Conservation (phyloP, 352 stramenopile genomes). For the Phytopythium vexans region DNA sequence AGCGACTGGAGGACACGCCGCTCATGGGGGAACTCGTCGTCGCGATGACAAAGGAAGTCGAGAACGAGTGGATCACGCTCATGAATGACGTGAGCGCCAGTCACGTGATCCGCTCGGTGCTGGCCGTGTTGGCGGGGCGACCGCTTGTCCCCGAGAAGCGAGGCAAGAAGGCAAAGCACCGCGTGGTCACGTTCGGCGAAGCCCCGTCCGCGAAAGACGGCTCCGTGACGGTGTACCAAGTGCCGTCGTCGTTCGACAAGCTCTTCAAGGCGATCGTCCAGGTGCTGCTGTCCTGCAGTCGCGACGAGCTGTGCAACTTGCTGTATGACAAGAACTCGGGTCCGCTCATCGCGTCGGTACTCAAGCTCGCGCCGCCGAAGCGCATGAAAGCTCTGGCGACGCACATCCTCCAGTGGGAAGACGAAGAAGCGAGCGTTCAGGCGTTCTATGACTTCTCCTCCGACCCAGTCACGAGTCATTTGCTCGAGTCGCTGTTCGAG, state of each 20-base stretch:
- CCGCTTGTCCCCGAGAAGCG: slow-evolving; percentile 71
- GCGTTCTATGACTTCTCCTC: slow-evolving; percentile 68
- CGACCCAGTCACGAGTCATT: slow-evolving; percentile 74
- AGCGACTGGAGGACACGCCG: slow-evolving; percentile 58
- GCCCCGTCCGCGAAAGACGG: slow-evolving; percentile 31
- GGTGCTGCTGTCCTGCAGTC: slow-evolving; percentile 36
- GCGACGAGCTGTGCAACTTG: slow-evolving; percentile 49
- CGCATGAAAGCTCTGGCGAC: slow-evolving; percentile 48
- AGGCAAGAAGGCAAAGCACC: slow-evolving; percentile 81
- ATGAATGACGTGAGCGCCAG: slow-evolving; percentile 87
- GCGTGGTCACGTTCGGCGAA: slow-evolving; percentile 58
- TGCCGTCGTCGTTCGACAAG: slow-evolving; percentile 53
- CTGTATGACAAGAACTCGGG: slow-evolving; percentile 77
- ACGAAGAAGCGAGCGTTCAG: slow-evolving; percentile 42
- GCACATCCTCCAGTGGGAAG: slow-evolving; percentile 70
- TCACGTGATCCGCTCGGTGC: slow-evolving; percentile 73
- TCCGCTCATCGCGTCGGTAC: slow-evolving; percentile 55
- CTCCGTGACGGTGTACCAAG: slow-evolving; percentile 28
- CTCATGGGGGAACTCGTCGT: slow-evolving; percentile 69
- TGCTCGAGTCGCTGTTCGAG: slow-evolving; percentile 64
- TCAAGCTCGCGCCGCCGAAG: slow-evolving; percentile 56
- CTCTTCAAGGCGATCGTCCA: slow-evolving; percentile 60
- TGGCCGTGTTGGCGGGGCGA: slow-evolving; percentile 61
- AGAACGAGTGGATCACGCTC: slow-evolving; percentile 79
- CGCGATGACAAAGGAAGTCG: slow-evolving; percentile 70